Evolutionary conservation across 2,329 filamentous ascomycete species (phyloP).

Genomic region (Canariomyces notabilis): DNA sequence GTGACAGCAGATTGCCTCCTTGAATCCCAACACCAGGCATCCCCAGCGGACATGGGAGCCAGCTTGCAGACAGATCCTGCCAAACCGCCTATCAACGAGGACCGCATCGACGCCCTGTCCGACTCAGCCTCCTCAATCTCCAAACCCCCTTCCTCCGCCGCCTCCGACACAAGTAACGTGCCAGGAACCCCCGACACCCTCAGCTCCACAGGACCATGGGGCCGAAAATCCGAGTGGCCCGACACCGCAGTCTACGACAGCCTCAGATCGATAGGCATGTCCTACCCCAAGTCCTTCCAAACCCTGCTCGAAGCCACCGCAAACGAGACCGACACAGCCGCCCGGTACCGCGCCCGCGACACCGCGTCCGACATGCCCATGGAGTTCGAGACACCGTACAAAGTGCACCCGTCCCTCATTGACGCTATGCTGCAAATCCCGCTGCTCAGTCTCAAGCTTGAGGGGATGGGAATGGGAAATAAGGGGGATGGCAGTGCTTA

Average conservation of each 20-base stretch:
- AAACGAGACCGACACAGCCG: conserved; percentile 26
- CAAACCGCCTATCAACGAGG: background rate
- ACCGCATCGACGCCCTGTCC: conserved; percentile 8
- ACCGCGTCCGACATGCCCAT: conserved; percentile 43
- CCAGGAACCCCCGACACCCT: conserved; percentile 9
- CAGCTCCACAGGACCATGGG: conserved; percentile 3
- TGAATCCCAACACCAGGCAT: background rate
- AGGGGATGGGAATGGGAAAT: no score
- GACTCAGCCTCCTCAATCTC: conserved; percentile 13
- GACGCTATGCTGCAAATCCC: conserved; percentile 41
- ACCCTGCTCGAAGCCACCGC: conserved; percentile 19
- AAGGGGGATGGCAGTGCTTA: conserved; percentile 21
- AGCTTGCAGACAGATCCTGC: conserved; percentile 6
- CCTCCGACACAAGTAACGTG: conserved; percentile 11
- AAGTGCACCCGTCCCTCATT: conserved; percentile 43
- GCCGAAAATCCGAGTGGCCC: conserved; percentile 3
- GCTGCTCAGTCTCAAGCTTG: conserved; percentile 35
- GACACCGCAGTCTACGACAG: conserved; percentile 13
- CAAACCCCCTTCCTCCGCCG: conserved; percentile 13
- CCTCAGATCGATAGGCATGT: conserved; percentile 10
- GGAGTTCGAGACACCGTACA: conserved; percentile 37
- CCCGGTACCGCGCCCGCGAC: conserved; percentile 37
- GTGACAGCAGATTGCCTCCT: conserved; percentile 12
- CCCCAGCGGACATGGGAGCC: background rate
- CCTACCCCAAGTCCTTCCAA: conserved; percentile 21